A percentile compares a stretch with the other conserved stretches of the same genome.
These are phyloP conservation scores for Colletotrichum zoysiae DNA, from an alignment of 2,329 filamentous ascomycete species.

Conservation along the genomic window DNA sequence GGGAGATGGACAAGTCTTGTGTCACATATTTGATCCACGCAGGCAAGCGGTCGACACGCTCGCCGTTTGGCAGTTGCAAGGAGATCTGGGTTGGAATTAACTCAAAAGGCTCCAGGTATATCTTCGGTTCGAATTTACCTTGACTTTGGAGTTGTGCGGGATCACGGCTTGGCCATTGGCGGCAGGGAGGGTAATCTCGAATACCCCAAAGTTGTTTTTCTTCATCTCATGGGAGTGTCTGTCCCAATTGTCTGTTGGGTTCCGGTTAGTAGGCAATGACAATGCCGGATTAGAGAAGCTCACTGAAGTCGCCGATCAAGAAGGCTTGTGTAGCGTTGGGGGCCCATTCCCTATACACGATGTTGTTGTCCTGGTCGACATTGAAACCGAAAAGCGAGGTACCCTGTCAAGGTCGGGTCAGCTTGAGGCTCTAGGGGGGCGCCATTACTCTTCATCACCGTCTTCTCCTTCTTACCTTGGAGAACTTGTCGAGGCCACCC, in stretches of 20 bases:
- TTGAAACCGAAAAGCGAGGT: constrained; percentile 90
- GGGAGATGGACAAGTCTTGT: constrained; percentile 89
- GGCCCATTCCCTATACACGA: constrained; percentile 95
- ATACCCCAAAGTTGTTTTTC: constrained; percentile 87
- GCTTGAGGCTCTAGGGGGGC: constrained; percentile 1
- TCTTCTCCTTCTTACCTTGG: constrained; percentile 68
- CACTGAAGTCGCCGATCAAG: constrained; percentile 95
- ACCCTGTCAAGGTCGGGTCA: constrained; percentile 67
- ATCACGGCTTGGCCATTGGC: constrained; percentile 82
- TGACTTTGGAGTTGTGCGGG: constrained; percentile 94
- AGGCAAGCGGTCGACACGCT: constrained; percentile 88
- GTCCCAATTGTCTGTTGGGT: constrained; percentile 82
- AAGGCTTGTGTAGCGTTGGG: constrained; percentile 88
- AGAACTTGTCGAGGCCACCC: constrained; percentile 93
- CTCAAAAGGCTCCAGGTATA: neutral
- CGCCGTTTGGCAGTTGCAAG: constrained; percentile 81
- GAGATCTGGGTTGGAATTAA: constrained; percentile 73
- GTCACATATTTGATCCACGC: constrained; percentile 99
- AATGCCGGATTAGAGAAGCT: constrained; percentile 47
- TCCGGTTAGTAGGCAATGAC: neutral
- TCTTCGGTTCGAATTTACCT: constrained; percentile 67
- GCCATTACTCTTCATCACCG: neutral
- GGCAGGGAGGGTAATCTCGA: constrained; percentile 83
- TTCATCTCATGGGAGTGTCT: constrained; percentile 86
- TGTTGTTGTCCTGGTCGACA: constrained; percentile 83